These are phyloP conservation scores for Globisporangium irregulare DNA, from an alignment of 352 stramenopile genomes.

Conservation along the genomic window DNA sequence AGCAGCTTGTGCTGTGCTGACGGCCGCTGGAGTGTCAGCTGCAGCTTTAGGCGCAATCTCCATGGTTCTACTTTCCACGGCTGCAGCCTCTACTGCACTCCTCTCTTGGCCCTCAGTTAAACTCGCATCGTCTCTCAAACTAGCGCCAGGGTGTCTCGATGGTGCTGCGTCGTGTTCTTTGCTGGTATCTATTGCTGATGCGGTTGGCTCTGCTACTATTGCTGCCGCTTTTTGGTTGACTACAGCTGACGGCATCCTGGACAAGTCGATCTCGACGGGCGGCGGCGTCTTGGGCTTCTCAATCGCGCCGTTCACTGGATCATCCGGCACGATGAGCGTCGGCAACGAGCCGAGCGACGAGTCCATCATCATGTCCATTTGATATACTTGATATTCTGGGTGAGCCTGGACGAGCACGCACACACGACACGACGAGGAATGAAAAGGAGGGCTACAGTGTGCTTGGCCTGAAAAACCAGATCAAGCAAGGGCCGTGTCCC, in stretches of 20 bases:
- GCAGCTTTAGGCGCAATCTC: neutral
- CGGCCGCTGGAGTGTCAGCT: neutral
- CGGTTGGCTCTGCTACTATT: neutral
- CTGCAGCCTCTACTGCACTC: no score
- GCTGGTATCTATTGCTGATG: neutral
- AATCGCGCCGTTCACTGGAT: slow-evolving; percentile 59
- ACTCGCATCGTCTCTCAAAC: no score
- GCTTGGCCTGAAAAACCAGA: no score
- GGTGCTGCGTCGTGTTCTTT: neutral
- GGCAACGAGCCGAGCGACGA: slow-evolving; percentile 39
- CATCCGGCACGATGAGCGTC: slow-evolving; percentile 68
- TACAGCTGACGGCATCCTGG: slow-evolving; percentile 10
- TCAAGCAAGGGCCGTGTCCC: no score
- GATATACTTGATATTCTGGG: neutral
- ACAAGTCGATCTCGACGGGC: slow-evolving; percentile 25
- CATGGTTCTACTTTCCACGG: neutral
- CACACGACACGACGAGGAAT: neutral
- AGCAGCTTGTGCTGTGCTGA: neutral
- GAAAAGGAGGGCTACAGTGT: neutral
- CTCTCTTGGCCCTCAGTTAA: no score
- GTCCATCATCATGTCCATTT: slow-evolving; percentile 16
- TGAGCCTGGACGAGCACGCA: neutral
- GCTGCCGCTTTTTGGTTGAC: slow-evolving; percentile 5
- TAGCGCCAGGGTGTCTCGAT: no score
- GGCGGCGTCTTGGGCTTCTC: slow-evolving; percentile 60